phyloP scores from a whole-genome alignment of 139 green algal species.

The Bryopsis sp. region DNA sequence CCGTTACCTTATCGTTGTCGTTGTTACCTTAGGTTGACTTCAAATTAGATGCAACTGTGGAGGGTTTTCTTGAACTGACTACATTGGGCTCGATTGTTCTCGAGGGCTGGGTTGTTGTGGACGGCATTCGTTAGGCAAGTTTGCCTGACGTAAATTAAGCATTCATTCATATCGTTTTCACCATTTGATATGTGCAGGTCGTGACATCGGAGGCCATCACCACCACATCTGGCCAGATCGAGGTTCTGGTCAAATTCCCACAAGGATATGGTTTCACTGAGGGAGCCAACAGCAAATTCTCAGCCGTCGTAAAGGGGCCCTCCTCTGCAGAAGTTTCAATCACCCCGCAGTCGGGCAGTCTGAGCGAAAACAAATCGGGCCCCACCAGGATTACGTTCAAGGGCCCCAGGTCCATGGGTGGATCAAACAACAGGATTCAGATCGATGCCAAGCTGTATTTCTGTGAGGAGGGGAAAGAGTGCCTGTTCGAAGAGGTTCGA shows the following conservation, averaged over 20 bases:
- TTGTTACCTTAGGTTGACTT: too few relatives aligned
- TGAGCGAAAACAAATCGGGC: neutral
- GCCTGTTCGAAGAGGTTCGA: slow-evolving; percentile 55
- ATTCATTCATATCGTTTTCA: too few relatives aligned
- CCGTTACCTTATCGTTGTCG: too few relatives aligned
- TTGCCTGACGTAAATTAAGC: too few relatives aligned
- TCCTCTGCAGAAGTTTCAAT: neutral
- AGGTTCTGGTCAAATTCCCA: slow-evolving; percentile 9
- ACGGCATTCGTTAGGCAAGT: too few relatives aligned
- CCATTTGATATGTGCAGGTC: too few relatives aligned
- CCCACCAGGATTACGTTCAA: neutral
- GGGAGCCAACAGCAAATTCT: neutral
- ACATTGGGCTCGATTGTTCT: too few relatives aligned
- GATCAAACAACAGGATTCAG: neutral
- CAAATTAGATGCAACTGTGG: too few relatives aligned
- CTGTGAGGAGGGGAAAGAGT: slow-evolving; percentile 59
- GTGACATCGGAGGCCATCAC: neutral
- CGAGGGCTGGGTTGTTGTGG: too few relatives aligned
- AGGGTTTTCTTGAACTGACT: too few relatives aligned
- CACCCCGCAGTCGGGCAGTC: neutral
- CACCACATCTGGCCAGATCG: neutral
- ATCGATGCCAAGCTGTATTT: slow-evolving; percentile 54
- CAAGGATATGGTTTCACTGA: slow-evolving; percentile 9
- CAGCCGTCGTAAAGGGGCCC: neutral
- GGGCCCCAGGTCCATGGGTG: neutral